Evolutionary conservation across 768 basidiomycete genomes (phyloP).

Genomic region (Russula virescens): DNA sequence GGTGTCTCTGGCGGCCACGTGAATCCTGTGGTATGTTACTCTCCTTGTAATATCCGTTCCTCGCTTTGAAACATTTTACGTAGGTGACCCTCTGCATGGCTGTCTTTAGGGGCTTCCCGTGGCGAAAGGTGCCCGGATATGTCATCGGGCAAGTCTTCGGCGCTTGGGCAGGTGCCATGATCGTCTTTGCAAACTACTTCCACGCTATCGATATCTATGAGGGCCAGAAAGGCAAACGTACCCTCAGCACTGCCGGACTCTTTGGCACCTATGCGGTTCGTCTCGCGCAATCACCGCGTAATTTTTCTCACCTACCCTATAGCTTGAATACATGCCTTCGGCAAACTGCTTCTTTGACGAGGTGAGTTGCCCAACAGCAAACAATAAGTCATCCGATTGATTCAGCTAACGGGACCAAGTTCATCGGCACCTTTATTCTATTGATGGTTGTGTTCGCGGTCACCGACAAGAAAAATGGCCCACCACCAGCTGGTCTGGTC

Average conservation of each 20-base stretch:
- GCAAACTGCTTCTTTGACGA: conserved; percentile 45
- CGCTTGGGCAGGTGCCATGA: conserved; percentile 48
- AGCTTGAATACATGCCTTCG: conserved; percentile 40
- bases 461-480: conserved; percentile 47
- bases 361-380: conserved; percentile 25
- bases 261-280: conserved; percentile 60
- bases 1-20: conserved; percentile 67
- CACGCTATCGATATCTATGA: conserved; percentile 63
- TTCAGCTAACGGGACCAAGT: conserved; percentile 31
- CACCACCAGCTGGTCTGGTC: conserved; percentile 45
- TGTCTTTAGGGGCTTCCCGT: conserved; percentile 66
- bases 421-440: conserved; percentile 50
- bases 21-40: conserved; percentile 32
- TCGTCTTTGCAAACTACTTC: conserved; percentile 60
- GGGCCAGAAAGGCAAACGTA: conserved; percentile 50
- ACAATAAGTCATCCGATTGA: not conserved
- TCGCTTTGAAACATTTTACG: not conserved
- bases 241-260: conserved; percentile 49
- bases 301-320: not conserved
- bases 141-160: conserved; percentile 60
- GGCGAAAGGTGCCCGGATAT: conserved; percentile 72
- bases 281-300: conserved; percentile 5
- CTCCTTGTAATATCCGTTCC: not conserved
- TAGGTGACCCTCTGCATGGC: conserved; percentile 69
- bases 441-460: conserved; percentile 48